Percentiles rank a stretch among this genome's conserved stretches.
Conservation (phyloP, 441 rosid species). For the Hura crepitans region DNA sequence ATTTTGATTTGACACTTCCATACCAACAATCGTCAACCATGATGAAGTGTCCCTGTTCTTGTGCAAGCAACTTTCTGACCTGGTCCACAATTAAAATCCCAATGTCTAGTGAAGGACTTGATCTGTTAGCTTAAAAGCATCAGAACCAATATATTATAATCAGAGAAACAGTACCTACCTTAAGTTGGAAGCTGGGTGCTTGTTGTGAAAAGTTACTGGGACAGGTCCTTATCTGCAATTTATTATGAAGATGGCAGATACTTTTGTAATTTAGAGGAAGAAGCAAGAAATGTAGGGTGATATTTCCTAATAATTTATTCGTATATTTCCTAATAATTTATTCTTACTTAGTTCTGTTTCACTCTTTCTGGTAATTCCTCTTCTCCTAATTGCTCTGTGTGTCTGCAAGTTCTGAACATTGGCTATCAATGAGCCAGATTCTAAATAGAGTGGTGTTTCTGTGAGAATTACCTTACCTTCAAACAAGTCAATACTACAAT, state of each 20-base stretch:
- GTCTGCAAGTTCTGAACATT: constrained; percentile 7
- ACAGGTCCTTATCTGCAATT: neutral
- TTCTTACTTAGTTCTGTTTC: neutral
- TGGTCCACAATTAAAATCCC: no score
- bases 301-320: neutral
- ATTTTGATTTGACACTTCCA: no score
- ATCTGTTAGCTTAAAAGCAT: no score
- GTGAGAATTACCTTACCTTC: neutral
- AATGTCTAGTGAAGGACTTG: no score
- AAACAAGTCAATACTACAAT: neutral
- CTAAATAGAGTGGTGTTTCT: neutral
- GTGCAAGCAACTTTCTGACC: no score
- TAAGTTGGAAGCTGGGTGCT: no score
- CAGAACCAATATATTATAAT: no score
- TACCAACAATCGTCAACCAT: no score
- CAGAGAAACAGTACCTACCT: no score
- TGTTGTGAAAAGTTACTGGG: no score
- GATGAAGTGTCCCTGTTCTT: no score
- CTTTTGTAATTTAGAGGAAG: neutral
- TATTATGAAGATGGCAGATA: neutral
- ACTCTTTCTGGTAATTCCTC: neutral
- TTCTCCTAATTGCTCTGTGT: neutral
- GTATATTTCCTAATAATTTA: neutral
- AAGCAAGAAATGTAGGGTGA: neutral
- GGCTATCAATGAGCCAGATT: neutral